Evolutionary conservation across 1,139 yeast genomes (phyloP).

Genomic region (Yamadazyma siamensis): DNA sequence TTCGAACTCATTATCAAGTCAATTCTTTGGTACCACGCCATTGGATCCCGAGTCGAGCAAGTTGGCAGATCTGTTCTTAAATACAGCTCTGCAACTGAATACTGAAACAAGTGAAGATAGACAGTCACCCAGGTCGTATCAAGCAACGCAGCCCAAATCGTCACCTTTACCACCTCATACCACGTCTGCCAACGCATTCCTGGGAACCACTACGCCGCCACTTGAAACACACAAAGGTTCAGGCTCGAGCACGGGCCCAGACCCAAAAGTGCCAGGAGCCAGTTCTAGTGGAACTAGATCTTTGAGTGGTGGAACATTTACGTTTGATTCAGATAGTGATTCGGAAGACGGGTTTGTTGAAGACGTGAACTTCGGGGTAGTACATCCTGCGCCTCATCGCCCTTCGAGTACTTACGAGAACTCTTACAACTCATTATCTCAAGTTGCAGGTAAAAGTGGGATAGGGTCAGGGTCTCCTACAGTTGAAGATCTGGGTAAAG

Average conservation of each 20-base stretch:
- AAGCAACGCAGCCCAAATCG: conserved; percentile 28
- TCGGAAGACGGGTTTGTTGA: conserved; percentile 28
- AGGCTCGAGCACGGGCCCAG: too few relatives aligned
- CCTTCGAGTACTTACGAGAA: conserved; percentile 2
- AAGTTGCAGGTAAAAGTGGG: conserved; percentile 49
- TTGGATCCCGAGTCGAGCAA: conserved; percentile 9
- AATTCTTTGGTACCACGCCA: conserved; percentile 27
- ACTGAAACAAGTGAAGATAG: conserved; percentile 6
- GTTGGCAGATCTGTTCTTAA: conserved; percentile 20
- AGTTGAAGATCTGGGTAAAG: conserved; percentile 3
- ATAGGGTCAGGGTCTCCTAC: conserved; percentile 37
- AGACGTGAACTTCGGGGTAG: conserved; percentile 5
- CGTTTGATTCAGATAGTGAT: conserved; percentile 32
- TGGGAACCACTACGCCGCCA: conserved; percentile 28
- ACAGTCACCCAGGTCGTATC: conserved; percentile 19
- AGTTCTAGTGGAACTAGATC: too few relatives aligned
- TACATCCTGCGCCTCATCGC: not conserved
- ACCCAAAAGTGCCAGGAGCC: too few relatives aligned
- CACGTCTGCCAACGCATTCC: conserved; percentile 43
- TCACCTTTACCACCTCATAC: conserved; percentile 47
- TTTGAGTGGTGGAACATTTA: conserved; percentile 17
- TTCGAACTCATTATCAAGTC: conserved; percentile 34
- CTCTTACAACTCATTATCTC: conserved; percentile 41
- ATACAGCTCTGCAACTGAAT: conserved; percentile 2
- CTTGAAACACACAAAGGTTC: conserved; percentile 8